Conservation (phyloP, 2,329 filamentous ascomycete species). For the Ophiostoma populinum region DNA sequence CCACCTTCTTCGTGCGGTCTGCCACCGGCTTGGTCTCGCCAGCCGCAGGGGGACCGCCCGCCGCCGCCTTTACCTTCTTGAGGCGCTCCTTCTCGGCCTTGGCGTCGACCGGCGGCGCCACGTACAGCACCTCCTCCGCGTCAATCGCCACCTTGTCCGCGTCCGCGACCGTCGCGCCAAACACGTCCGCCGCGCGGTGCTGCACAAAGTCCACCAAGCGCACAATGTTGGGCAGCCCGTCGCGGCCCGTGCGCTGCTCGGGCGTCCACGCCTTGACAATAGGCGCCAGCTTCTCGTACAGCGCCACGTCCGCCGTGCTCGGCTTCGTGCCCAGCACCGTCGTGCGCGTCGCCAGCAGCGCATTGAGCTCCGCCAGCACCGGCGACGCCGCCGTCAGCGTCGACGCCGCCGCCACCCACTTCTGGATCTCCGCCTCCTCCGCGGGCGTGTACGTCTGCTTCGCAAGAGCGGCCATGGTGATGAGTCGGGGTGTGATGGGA, state of each 20-base stretch:
- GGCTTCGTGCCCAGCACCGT: slow-evolving; percentile 83
- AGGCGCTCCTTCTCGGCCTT: slow-evolving; percentile 93
- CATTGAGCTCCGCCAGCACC: slow-evolving; percentile 62
- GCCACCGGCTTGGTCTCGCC: slow-evolving; percentile 31
- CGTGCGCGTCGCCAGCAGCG: slow-evolving; percentile 72
- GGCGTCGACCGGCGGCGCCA: slow-evolving; percentile 74
- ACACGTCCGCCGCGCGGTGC: slow-evolving; percentile 57
- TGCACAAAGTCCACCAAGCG: slow-evolving; percentile 90
- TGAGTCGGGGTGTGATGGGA: slow-evolving; percentile 1
- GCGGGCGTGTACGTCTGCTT: slow-evolving; percentile 53
- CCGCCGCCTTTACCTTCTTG: slow-evolving; percentile 89
- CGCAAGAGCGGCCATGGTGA: slow-evolving; percentile 41
- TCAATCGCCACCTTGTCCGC: slow-evolving; percentile 66
- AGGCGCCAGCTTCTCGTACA: slow-evolving; percentile 65
- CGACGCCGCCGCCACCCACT: slow-evolving; percentile 69
- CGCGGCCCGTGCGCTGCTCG: slow-evolving; percentile 77
- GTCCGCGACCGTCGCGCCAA: slow-evolving; percentile 50
- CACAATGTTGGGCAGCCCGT: slow-evolving; percentile 80
- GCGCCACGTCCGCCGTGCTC: slow-evolving; percentile 67
- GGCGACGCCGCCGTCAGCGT: slow-evolving; percentile 40
- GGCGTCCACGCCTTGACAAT: slow-evolving; percentile 62
- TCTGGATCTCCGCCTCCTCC: slow-evolving; percentile 74
- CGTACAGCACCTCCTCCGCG: slow-evolving; percentile 62
- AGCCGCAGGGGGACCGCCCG: slow-evolving; percentile 25
- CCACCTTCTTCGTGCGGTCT: slow-evolving; percentile 43